Conservation (phyloP, 108 stramenopile species). For the Nitzschia sp. region DNA sequence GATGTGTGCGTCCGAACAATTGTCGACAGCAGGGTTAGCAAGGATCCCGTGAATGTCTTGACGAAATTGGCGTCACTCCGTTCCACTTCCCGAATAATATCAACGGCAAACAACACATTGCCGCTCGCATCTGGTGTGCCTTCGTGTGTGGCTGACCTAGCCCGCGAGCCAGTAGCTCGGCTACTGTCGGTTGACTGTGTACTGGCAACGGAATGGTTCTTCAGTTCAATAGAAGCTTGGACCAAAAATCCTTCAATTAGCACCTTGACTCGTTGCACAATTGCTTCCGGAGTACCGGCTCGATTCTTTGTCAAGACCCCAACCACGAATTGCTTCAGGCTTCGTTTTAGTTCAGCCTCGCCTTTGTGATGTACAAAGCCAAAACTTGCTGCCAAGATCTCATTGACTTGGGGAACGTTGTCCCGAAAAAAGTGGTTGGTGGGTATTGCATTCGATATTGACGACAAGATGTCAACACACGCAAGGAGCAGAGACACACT, state of each 20-base stretch:
- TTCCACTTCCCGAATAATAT: slow-evolving; percentile 53
- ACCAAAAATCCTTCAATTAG: slow-evolving; percentile 30
- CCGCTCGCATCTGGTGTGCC: not conserved
- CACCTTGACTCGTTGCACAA: slow-evolving; percentile 24
- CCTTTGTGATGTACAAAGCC: not conserved
- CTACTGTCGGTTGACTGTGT: not conserved
- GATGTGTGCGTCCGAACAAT: slow-evolving; percentile 42
- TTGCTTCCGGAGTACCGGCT: slow-evolving; percentile 4
- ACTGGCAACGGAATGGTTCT: too few species aligned
- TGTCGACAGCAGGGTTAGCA: slow-evolving; percentile 44
- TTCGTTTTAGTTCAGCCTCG: slow-evolving; percentile 18
- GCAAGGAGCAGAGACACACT: slow-evolving; percentile 28
- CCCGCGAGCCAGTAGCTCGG: slow-evolving; percentile 3
- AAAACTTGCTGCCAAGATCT: slow-evolving; percentile 39
- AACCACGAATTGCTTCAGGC: slow-evolving; percentile 32
- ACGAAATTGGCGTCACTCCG: slow-evolving; percentile 28
- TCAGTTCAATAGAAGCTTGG: slow-evolving; percentile 10
- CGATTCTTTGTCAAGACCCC: slow-evolving; percentile 10
- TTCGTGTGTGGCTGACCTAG: slow-evolving; percentile 4
- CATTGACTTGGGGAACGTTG: slow-evolving; percentile 35
- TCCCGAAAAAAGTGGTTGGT: slow-evolving; percentile 35
- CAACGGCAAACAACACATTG: slow-evolving; percentile 45
- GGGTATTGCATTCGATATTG: slow-evolving; percentile 31
- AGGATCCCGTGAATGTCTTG: slow-evolving; percentile 45
- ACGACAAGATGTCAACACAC: slow-evolving; percentile 48